phyloP scores from a whole-genome alignment of 352 stramenopile genomes.

The Phytopythium helicoides region DNA sequence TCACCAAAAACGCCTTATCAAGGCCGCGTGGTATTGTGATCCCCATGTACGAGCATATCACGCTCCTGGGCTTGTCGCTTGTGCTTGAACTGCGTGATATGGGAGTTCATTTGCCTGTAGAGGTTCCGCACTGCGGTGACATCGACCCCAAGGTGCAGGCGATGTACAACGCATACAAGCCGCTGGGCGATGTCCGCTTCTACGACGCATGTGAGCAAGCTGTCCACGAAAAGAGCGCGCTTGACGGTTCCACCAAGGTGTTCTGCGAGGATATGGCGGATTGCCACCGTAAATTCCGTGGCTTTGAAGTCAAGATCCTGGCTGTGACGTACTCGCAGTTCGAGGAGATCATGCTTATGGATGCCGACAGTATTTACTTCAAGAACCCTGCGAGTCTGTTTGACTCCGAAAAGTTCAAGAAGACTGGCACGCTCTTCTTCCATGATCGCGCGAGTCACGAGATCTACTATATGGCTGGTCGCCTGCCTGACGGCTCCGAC shows the following conservation, averaged over 20 bases:
- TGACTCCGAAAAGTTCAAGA: conserved; percentile 25
- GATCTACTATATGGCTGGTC: conserved; percentile 26
- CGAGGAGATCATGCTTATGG: conserved; percentile 49
- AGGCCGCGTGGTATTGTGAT: conserved; percentile 30
- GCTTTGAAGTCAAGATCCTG: conserved; percentile 40
- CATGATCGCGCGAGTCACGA: conserved; percentile 44
- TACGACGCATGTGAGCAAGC: conserved; percentile 34
- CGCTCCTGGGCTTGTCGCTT: conserved; percentile 30
- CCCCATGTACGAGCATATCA: conserved; percentile 36
- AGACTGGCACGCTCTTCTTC: conserved; percentile 54
- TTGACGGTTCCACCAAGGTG: conserved; percentile 20
- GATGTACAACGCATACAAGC: conserved; percentile 18
- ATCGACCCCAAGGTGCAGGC: conserved; percentile 18
- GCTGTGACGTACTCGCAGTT: conserved; percentile 44
- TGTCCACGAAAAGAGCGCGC: conserved; percentile 20
- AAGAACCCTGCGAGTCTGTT: conserved; percentile 34
- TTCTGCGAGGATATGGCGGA: conserved; percentile 33
- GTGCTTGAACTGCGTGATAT: conserved; percentile 32
- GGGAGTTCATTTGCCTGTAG: conserved; percentile 28
- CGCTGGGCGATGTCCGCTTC: conserved; percentile 23
- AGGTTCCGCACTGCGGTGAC: conserved; percentile 46
- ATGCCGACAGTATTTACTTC: conserved; percentile 46
- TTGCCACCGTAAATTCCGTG: conserved; percentile 33
- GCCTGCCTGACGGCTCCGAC: conserved; percentile 12
- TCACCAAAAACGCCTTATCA: conserved; percentile 13